Evolutionary conservation across 768 basidiomycete genomes (phyloP), one percentile per base, ranked within the genome.

Genomic region (Cyclocybe aegerita): DNA sequence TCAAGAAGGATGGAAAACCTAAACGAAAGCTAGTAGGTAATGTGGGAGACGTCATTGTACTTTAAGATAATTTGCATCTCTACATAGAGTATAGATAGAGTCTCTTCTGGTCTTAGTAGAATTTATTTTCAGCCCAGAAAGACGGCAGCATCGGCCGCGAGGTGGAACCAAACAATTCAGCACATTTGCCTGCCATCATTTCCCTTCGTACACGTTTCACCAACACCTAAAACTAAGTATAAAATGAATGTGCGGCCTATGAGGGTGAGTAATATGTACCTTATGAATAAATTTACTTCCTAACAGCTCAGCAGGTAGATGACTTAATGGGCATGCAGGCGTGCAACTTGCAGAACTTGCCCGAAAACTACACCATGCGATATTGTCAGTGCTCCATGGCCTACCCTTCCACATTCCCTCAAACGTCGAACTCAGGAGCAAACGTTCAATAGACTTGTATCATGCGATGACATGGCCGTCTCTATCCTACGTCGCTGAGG

Each of bases 321-420:
- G 95, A 97, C 70, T 82, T 97, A 50, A 72, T 82, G 60, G 93
- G 91, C 14, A 98, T 98, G 95, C 95, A 98, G 69, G 90, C 93
- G 52, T 92, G 91, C 70, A 98, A 97, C 69, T 74, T 96, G 51
- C 88, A 94, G 70, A 97, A 97, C 63, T 76, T 98, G 12, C 95
- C 95, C 0, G 95, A 97, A 73, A 93, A 94, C 69, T 94, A 94
- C 65, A 88, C 87, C 1, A 86, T 93, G 77, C 82, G 82, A 65
- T 89, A 88, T 58, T 90, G 87, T 89, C 32, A 45, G 39, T 40
- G 43, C 49, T 39, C 39, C 23, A 33, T 23, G n/a, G n/a, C n/a
- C 30, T 41, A 10, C 15, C 17, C 46, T 39, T 36, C 23, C 45
- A 34, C 31, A 15, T 9, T 32, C n/a, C 7, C 36, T 34, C 10